Base-by-base conservation (phyloP, 129 eudicot species). In the Chrysanthemum seticuspe region DNA sequence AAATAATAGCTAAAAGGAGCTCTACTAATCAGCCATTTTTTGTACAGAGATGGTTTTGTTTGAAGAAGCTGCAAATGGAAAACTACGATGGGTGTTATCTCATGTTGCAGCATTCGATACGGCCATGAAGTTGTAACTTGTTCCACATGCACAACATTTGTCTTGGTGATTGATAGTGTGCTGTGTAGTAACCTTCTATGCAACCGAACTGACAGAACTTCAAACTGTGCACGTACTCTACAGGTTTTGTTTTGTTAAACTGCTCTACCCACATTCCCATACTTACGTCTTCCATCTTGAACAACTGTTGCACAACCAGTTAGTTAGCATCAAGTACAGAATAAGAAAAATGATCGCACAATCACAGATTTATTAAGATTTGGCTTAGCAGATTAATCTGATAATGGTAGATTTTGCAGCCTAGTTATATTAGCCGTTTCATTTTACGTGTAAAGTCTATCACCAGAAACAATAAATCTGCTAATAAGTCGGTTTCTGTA, bases 51-150 rank as follows among this genome's bases (percentile, higher is more conserved):
- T 1, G 53, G 3, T 65, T 54, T 57, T 31, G 13, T 21, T 25
- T 36, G 45, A 36, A 65, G 16, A 36, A 13, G 19, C 15, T 66
- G 13, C 2, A 7, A 19, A 45, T 2, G 13, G 56, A 13, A 23
- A 31, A 7, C 0, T 23, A 23, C 25, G 78, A 13, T 29, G 13
- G 25, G 48, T 31, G 80, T 80, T 72, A 89, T 89, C 96, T 83
- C 85, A 85, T 79, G 82, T 87, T 89, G 80, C 98, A 92, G 84
- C 98, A 92, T 29, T 70, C 80, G 19, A 89, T 79, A 15, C 75
- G 87, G 15, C 90, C 95, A 23, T 79, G 68, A 16, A 23, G 67
- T 54, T 78, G 86, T 71, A 93, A 75, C 73, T 87, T 93, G 61
- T 81, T 82, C 87, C 87, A 83, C 73, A 83, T 75, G 76, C 87